Conservation (phyloP, 495 filamentous ascomycete species). For the Aspergillus bridgeri region DNA sequence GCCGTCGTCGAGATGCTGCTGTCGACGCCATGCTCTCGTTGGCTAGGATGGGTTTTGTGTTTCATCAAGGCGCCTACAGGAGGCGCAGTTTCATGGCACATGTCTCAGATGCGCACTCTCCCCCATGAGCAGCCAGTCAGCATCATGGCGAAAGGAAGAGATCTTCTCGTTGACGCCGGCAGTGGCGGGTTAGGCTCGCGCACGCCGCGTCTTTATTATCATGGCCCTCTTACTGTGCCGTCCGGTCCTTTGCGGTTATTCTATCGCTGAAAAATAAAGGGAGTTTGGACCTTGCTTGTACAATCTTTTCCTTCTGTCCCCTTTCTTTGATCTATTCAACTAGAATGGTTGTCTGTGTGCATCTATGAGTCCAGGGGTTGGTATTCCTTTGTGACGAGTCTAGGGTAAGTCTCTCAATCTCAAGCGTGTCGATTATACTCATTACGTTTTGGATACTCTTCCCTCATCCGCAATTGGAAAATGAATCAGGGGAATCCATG, state of each 20-base stretch:
- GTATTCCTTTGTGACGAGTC: slow-evolving; percentile 13
- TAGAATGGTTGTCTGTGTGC: slow-evolving; percentile 27
- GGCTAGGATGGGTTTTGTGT: slow-evolving; percentile 24
- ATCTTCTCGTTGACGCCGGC: slow-evolving; percentile 17
- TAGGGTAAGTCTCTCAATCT: neutral
- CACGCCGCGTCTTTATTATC: slow-evolving; percentile 10
- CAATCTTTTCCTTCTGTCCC: neutral
- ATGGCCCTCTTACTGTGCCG: slow-evolving; percentile 8
- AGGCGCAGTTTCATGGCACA: slow-evolving; percentile 16
- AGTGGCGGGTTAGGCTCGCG: slow-evolving; percentile 10
- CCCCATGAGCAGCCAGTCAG: slow-evolving; percentile 13
- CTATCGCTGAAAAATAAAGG: neutral
- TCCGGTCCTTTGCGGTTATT: neutral
- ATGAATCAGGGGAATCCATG: neutral
- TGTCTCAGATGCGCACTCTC: slow-evolving; percentile 26
- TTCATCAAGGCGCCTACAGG: slow-evolving; percentile 38
- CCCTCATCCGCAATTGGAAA: neutral
- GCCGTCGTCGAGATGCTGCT: neutral
- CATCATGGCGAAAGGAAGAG: slow-evolving; percentile 7
- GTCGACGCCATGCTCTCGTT: slow-evolving; percentile 7
- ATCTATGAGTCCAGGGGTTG: slow-evolving; percentile 27
- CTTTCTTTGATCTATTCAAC: slow-evolving; percentile 4
- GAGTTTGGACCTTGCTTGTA: neutral
- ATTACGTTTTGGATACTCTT: neutral
- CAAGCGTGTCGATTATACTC: neutral